phyloP scores from a whole-genome alignment of 306 rosid species.

The Citrullus colocynthis region DNA sequence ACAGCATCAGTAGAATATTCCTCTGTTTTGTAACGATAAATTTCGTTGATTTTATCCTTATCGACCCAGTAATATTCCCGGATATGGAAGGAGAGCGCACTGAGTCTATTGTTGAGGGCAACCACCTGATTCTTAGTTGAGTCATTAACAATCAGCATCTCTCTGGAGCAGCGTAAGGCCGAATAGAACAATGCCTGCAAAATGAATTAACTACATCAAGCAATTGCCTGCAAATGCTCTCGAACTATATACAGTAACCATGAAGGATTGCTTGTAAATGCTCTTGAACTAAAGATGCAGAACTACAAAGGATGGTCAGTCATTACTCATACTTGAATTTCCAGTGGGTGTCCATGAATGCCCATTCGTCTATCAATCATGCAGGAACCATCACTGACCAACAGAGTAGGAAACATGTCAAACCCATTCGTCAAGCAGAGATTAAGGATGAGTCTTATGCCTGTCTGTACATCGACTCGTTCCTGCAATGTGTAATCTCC shows the following conservation, averaged over 20 bases:
- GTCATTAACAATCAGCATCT: constrained; percentile 73
- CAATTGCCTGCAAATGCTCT: not conserved
- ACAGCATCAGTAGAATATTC: constrained; percentile 82
- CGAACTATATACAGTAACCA: not conserved
- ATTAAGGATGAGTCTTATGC: constrained; percentile 72
- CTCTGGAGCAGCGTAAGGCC: constrained; percentile 69
- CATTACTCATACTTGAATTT: constrained; percentile 56
- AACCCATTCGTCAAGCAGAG: constrained; percentile 75
- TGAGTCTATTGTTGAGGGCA: constrained; percentile 65
- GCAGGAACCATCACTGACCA: constrained; percentile 90
- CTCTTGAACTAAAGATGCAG: not conserved
- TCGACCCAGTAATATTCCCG: constrained; percentile 91
- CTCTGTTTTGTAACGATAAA: constrained; percentile 87
- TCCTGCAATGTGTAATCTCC: constrained; percentile 80
- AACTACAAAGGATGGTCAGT: not conserved
- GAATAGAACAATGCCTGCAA: constrained; percentile 77
- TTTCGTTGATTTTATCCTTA: constrained; percentile 76
- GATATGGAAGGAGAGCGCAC: constrained; percentile 85
- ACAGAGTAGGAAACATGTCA: constrained; percentile 86
- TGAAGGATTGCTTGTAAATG: not conserved
- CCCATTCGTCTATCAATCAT: constrained; percentile 99
- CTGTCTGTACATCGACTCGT: constrained; percentile 86
- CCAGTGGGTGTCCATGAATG: constrained; percentile 90
- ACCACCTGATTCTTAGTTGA: constrained; percentile 58
- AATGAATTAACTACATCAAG: not conserved